Base-by-base conservation (phyloP, 805 yeast genomes). In the Candida patagonica region DNA sequence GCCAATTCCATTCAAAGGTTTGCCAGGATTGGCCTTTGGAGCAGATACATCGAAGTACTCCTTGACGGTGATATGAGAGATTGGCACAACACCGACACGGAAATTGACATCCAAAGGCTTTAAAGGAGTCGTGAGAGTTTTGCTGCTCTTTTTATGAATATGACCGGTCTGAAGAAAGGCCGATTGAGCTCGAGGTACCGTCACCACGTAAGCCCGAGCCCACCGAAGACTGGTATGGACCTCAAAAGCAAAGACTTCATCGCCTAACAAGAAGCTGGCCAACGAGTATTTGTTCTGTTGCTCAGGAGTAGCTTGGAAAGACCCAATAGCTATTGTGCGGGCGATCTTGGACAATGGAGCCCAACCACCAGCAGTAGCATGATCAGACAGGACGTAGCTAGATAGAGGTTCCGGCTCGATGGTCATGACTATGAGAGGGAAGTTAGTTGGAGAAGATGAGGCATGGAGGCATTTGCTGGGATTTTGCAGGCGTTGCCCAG, bases 131-230 rank as follows among this genome's bases (percentile, higher is more conserved):
- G 54, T 52, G 30, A 48, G 45, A 30, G 61, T 55, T 47, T 61
- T 55, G 51, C 52, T 58, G 13, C 42, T 23, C 49, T 60, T 37
- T n/a, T n/a, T n/a, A n/a, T n/a, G n/a, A n/a, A n/a, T n/a, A 55
- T 54, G 35, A 56, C 58, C 42, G 42, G 47, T 47, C 39, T 48
- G 52, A 40, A 45, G 51, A 37, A 51, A 47, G 4, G 51, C 49
- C 12, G 51, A 35, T 33, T 44, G 53, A 27, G 54, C 49, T 13
- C 39, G 27, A 7, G 94, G 88, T 43, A 76, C 71, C 27, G 79
- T 64, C 26, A 80, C 62, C 3, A 74, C 67, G 57, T 86, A 85
- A 9, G 87, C 95, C 50, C 95, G 68, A 19, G 78, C 85, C 95
- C 95, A 86, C 45, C 70, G 70, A 16, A 67, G 67, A 23, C 54